Conservation (phyloP, 1,284 basidiomycete species). For the Boletus sp. region DNA sequence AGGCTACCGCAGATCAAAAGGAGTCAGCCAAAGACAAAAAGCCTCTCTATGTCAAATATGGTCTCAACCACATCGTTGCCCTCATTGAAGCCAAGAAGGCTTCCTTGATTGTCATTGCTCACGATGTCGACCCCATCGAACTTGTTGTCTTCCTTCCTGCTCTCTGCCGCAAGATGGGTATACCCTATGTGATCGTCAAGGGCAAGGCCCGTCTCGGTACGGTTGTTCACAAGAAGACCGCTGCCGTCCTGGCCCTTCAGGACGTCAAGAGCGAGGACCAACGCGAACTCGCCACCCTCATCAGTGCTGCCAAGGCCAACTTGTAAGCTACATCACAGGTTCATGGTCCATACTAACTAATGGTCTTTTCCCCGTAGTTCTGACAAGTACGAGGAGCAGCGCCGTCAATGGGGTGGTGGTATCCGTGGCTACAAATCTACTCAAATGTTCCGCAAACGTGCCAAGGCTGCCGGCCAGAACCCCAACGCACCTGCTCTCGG, state of each 20-base stretch:
- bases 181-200: conserved; percentile 98
- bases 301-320: conserved; percentile 97
- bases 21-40: conserved; percentile 86
- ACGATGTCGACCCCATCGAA: conserved; percentile 99
- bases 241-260: conserved; percentile 88
- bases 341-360: neutral
- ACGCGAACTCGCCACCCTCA: conserved; percentile 90
- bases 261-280: conserved; percentile 96
- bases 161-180: conserved; percentile 99
- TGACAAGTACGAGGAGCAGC: conserved; percentile 94
- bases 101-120: conserved; percentile 93
- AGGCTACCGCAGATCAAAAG: conserved; percentile 79
- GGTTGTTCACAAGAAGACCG: conserved; percentile 98
- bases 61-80: conserved; percentile 95
- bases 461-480: conserved; percentile 83
- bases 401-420: conserved; percentile 96
- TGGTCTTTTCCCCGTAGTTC: conserved; percentile 54
- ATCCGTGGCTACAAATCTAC: conserved; percentile 92
- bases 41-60: conserved; percentile 96
- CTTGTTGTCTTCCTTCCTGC: conserved; percentile 98
- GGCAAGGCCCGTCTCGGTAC: conserved; percentile 97
- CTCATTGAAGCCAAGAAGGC: conserved; percentile 99
- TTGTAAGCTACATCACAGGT: conserved; percentile 58
- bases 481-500: conserved; percentile 55
- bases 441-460: conserved; percentile 93